Evolutionary conservation across 2,329 filamentous ascomycete species (phyloP), one percentile per base, ranked within the genome.

Genomic region (Phyllosticta citriasiana): DNA sequence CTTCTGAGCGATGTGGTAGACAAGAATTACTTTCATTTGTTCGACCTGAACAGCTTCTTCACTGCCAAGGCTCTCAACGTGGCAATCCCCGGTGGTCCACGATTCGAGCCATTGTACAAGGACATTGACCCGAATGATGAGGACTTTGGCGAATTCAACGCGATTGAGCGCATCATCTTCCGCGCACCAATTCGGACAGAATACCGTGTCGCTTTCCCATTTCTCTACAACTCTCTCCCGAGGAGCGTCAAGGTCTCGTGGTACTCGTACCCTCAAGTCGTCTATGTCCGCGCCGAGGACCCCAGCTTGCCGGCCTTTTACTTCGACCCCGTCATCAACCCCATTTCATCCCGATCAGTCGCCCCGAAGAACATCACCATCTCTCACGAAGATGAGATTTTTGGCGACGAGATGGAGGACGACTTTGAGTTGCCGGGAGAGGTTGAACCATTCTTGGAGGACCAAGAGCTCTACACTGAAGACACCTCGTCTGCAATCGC

Each of bases 81-180:
- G 58, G 93, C 95, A 9, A 90, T 99, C 60, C 94, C 94, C n/a
- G 94, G 94, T 72, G 95, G 94, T 9, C 94, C 94, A 64, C 87
- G 94, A 30, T 99, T 99, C 65, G 94, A 99, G 75, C 94, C 94
- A 25, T 75, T 99, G 22, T 99, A 97, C 80, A 99, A 99, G 77
- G 94, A 99, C 69, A 92, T 99, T 64, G 92, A 99, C 73, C 94
- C 94, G 1, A 99, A 99, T 68, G 93, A 97, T 67, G 94, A 99
- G 74, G 94, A 99, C 71, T 99, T 99, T 76, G 94, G 94, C 75
- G 94, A 99, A 75, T 99, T 99, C 81, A 99, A 99, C 71, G 94
- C 94, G 35, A 99, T 99, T 68, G 94, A 99, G 71, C 90, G 95
- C 67, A 99, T 99, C 76, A 99, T 99, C 67, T 99, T 99, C 82